Conservation (phyloP, 495 filamentous ascomycete genomes). For the Penicillium tannophilum region DNA sequence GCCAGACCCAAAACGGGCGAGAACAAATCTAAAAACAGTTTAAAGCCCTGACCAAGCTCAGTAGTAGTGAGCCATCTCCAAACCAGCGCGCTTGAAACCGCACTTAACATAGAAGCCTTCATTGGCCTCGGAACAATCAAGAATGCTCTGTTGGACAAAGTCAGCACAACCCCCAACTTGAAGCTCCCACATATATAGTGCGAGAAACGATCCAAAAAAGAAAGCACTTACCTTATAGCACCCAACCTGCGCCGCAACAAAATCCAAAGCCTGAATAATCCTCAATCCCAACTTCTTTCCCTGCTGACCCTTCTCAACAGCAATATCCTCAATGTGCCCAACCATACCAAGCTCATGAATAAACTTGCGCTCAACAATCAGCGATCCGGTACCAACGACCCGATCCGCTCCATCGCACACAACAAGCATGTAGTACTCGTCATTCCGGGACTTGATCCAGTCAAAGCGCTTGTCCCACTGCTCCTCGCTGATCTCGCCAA, state of each 20-base stretch:
- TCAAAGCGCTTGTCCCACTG: constrained; percentile 79
- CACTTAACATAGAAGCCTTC: constrained; percentile 99
- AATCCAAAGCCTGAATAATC: constrained; percentile 93
- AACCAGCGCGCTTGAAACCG: constrained; percentile 87
- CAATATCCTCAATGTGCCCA: constrained; percentile 99
- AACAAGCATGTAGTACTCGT: constrained; percentile 82
- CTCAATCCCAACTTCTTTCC: constrained; percentile 93
- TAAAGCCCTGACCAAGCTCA: constrained; percentile 34
- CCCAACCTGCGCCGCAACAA: constrained; percentile 78
- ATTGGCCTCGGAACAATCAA: constrained; percentile 81
- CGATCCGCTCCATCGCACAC: constrained; percentile 69
- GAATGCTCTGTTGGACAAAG: constrained; percentile 54
- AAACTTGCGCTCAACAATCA: constrained; percentile 74
- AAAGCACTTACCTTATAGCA: constrained; percentile 78
- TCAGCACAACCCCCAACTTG: constrained; percentile 4
- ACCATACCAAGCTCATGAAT: constrained; percentile 58
- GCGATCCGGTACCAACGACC: constrained; percentile 82
- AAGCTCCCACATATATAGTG: neutral
- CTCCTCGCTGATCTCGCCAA: constrained; percentile 80
- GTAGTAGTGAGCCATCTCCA: constrained; percentile 98
- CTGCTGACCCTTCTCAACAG: constrained; percentile 89
- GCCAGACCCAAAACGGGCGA: constrained; percentile 10
- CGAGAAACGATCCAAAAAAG: neutral
- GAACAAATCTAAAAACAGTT: constrained; percentile 7
- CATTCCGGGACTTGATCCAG: constrained; percentile 77